phyloP scores from a whole-genome alignment of 768 basidiomycete species.

The Chlorophyllum brunneum region DNA sequence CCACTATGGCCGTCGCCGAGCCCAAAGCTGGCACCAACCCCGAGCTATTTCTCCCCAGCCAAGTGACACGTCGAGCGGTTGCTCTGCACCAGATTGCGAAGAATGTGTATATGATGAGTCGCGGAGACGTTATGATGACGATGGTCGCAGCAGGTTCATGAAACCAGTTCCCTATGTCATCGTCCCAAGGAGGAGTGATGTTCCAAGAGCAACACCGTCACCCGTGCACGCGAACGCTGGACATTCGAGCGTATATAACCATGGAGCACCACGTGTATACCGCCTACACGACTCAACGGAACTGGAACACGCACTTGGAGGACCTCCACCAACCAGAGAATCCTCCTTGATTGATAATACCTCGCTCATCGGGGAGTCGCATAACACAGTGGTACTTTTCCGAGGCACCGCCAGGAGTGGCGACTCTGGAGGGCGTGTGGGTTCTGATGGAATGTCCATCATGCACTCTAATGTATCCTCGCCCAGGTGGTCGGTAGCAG shows the following conservation, averaged over 20 bases:
- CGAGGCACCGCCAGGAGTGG: not conserved
- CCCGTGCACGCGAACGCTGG: not conserved
- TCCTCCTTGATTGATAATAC: not conserved
- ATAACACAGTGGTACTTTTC: constrained; percentile 9
- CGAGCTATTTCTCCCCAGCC: not conserved
- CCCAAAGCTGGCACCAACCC: not conserved
- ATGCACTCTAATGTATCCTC: constrained; percentile 6
- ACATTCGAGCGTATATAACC: not conserved
- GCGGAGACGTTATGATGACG: not conserved
- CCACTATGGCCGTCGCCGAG: not conserved
- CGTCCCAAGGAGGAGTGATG: not conserved
- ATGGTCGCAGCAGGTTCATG: not conserved
- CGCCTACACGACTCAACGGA: constrained; percentile 5
- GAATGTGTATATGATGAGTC: constrained; percentile 6
- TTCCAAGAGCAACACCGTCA: not conserved
- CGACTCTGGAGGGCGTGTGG: not conserved
- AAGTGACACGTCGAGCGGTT: constrained; percentile 2
- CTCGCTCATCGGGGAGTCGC: not conserved
- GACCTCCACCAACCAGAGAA: constrained; percentile 5
- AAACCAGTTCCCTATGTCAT: constrained; percentile 4
- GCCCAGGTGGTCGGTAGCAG: constrained; percentile 5
- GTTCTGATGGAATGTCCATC: not conserved
- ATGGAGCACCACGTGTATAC: not conserved
- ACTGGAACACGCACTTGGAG: not conserved
- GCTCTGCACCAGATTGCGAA: constrained; percentile 5